Evolutionary conservation across 345 rosid species (phyloP).

Genomic region (Microcos paniculata): DNA sequence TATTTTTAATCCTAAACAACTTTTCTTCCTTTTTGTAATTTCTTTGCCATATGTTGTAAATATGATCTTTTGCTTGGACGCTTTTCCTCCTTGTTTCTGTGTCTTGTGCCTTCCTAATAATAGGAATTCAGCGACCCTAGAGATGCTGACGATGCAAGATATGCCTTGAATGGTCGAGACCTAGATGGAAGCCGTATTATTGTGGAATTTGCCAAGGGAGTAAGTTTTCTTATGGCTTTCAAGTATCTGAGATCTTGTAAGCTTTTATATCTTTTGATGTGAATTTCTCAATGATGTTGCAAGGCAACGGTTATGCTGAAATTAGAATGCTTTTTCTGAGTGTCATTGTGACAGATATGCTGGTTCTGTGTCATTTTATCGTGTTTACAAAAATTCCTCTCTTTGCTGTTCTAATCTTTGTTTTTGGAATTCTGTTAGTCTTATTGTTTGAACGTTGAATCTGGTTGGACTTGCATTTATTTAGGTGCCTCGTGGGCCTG

Average conservation of each 20-base stretch:
- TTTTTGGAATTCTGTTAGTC: not conserved
- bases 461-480: slow-evolving; percentile 10
- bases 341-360: not conserved
- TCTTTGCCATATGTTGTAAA: slow-evolving; percentile 11
- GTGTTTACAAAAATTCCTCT: not conserved
- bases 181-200: slow-evolving; percentile 73
- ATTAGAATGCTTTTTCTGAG: not conserved
- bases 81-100: not conserved
- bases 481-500: slow-evolving; percentile 75
- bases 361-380: not conserved
- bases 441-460: not conserved
- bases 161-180: slow-evolving; percentile 68
- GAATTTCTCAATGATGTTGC: not conserved
- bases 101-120: slow-evolving; percentile 1
- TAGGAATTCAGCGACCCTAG: slow-evolving; percentile 83
- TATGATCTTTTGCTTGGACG: slow-evolving; percentile 24
- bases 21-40: not conserved
- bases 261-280: not conserved
- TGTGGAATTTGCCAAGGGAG: slow-evolving; percentile 84
- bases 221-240: slow-evolving; percentile 23
- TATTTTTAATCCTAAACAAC: not conserved
- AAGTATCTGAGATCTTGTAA: not conserved
- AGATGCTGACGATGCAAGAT: slow-evolving; percentile 85
- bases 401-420: not conserved
- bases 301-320: too few species aligned